phyloP scores from a whole-genome alignment of 2,329 filamentous ascomycete species.

The Fusarium annulatum region DNA sequence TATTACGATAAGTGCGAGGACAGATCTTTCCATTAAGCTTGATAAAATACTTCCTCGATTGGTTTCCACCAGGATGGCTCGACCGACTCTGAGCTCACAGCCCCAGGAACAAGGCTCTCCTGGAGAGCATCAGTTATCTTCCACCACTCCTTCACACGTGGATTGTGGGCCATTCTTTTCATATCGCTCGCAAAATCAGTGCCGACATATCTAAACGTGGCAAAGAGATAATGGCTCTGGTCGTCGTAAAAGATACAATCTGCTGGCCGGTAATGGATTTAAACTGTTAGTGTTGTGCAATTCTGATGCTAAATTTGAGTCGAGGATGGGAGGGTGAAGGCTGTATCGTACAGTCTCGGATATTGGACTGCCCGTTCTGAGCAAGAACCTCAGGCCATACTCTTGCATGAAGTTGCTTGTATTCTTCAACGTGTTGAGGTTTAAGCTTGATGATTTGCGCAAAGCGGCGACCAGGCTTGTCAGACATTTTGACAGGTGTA shows the following conservation, averaged over 20 bases:
- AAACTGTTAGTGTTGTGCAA: neutral
- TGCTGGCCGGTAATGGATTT: rapidly evolving
- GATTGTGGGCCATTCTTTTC: neutral
- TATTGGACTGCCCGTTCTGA: neutral
- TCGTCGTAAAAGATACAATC: neutral
- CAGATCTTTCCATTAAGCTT: neutral
- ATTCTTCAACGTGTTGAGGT: neutral
- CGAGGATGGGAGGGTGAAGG: rapidly evolving
- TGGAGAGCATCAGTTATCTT: neutral
- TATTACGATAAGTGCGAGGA: rapidly evolving
- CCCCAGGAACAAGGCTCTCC: neutral
- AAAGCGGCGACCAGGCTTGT: neutral
- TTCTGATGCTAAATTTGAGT: neutral
- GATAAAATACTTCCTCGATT: neutral
- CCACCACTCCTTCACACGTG: neutral
- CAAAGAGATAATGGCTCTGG: neutral
- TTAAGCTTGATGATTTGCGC: neutral
- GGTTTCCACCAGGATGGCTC: neutral
- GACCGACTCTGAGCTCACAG: neutral
- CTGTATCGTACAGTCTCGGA: neutral
- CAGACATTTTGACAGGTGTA: neutral
- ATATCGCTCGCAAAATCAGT: neutral
- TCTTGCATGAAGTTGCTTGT: neutral
- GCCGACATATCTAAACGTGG: neutral
- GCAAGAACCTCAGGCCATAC: neutral